These are phyloP conservation scores for Musa itinerans DNA, from an alignment of 176 grass and related monocot species.

Conservation along the genomic window DNA sequence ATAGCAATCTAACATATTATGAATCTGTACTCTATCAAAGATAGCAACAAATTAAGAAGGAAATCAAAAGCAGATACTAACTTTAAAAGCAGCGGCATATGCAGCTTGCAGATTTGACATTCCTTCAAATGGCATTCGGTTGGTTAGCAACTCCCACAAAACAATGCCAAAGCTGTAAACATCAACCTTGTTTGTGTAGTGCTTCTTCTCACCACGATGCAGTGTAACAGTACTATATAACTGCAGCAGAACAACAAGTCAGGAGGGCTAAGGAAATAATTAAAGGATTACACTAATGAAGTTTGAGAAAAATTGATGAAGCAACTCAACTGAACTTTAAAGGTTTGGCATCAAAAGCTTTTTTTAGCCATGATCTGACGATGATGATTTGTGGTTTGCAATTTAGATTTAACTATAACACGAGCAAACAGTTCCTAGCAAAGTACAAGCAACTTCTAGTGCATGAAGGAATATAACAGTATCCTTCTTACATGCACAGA, in stretches of 20 bases:
- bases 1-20: not conserved
- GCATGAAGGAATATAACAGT: too few species aligned
- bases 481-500: too few species aligned
- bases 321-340: too few species aligned
- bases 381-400: too few species aligned
- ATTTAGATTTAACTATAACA: too few species aligned
- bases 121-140: conserved; percentile 98
- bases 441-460: too few species aligned
- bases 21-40: not conserved
- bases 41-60: not conserved
- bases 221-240: conserved; percentile 96
- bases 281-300: not conserved
- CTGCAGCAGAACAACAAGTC: conserved; percentile 21
- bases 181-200: conserved; percentile 99
- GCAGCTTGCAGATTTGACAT: conserved; percentile 99
- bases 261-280: not conserved
- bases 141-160: conserved; percentile 89
- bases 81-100: conserved; percentile 98
- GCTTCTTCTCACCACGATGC: conserved; percentile 92
- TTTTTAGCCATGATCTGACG: too few species aligned
- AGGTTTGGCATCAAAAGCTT: too few species aligned
- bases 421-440: too few species aligned
- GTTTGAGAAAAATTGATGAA: too few species aligned
- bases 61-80: conserved; percentile 5
- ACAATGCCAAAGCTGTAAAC: conserved; percentile 99